phyloP scores from a whole-genome alignment of 306 rosid species.

The Vicia sativa region DNA sequence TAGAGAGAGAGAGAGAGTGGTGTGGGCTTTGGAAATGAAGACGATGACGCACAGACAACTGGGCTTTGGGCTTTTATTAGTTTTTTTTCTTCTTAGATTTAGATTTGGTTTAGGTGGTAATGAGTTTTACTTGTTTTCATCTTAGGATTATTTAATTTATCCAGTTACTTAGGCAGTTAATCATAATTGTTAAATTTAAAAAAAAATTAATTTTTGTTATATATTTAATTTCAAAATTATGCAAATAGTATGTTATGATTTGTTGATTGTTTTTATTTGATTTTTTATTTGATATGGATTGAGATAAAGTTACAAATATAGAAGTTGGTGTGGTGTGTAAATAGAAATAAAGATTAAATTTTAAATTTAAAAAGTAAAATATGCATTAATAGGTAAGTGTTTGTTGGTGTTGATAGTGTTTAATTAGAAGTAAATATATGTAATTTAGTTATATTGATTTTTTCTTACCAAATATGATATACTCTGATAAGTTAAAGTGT shows the following conservation, averaged over 20 bases:
- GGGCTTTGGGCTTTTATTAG: conserved; percentile 81
- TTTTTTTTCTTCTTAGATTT: conserved; percentile 1
- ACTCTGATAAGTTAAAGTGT: too few relatives aligned
- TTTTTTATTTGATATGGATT: neutral
- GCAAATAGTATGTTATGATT: too few relatives aligned
- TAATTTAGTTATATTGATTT: neutral
- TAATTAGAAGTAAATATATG: neutral
- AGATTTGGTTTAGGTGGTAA: neutral
- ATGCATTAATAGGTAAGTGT: neutral
- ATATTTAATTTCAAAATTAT: too few relatives aligned
- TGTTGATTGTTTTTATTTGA: too few relatives aligned
- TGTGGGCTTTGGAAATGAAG: conserved; percentile 90
- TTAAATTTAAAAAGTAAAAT: neutral
- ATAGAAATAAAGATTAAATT: neutral
- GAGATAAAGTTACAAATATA: neutral
- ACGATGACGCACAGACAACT: conserved; percentile 62
- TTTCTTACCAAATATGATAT: too few relatives aligned
- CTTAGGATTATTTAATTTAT: neutral
- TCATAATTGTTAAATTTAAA: too few relatives aligned
- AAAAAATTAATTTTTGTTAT: too few relatives aligned
- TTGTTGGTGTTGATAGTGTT: neutral
- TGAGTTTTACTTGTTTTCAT: neutral
- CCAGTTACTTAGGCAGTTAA: too few relatives aligned
- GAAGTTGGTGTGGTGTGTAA: neutral
- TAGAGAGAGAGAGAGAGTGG: conserved; percentile 58